phyloP scores from a whole-genome alignment of 768 basidiomycete species.

The Mrakia frigida region DNA sequence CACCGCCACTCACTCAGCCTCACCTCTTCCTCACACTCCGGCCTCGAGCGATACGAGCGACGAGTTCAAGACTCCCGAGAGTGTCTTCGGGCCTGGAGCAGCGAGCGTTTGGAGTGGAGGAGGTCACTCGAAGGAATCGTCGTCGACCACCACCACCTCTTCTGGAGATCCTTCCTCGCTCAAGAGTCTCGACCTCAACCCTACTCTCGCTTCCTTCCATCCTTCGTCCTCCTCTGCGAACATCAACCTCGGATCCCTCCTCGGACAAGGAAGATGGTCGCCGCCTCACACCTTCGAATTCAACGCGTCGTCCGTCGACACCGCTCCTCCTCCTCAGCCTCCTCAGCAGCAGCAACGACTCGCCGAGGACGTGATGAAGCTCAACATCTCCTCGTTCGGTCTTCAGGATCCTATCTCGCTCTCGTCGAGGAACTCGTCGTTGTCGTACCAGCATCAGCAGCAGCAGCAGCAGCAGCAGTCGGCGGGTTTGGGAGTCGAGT shows the following conservation, averaged over 20 bases:
- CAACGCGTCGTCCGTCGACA: no score
- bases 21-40: no score
- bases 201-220: no score
- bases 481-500: background rate
- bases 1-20: background rate
- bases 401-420: background rate
- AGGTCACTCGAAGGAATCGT: constrained; percentile 5
- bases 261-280: no score
- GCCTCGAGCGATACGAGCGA: no score
- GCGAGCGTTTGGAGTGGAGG: no score
- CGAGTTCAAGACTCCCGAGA: no score
- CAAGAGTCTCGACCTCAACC: background rate
- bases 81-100: no score
- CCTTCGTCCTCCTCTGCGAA: no score
- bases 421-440: background rate
- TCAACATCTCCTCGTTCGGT: background rate
- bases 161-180: background rate
- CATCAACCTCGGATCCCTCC: no score
- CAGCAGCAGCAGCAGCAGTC: background rate
- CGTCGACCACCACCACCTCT: background rate
- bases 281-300: no score
- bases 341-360: background rate
- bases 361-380: background rate
- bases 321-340: background rate
- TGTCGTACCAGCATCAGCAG: background rate